A percentile compares a stretch with the other conserved stretches of the same genome.
Conservation (phyloP, 192 early-diverging fungal species). For the Umbelopsis vinacea region DNA sequence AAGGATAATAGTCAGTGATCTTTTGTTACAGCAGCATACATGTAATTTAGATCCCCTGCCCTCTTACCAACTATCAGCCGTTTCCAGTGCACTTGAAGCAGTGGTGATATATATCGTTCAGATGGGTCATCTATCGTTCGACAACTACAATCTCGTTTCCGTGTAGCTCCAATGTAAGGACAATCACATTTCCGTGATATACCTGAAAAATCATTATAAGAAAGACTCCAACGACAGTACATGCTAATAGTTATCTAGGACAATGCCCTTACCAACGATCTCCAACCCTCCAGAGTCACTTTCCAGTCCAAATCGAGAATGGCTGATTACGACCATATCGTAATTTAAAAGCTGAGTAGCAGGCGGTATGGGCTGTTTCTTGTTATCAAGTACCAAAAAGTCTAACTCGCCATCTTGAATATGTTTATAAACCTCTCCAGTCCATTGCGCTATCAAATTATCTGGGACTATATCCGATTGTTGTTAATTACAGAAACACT, state of each 20-base stretch:
- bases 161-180: slow-evolving; percentile 45
- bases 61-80: slow-evolving; percentile 66
- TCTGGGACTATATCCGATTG: slow-evolving; percentile 59
- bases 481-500: not conserved
- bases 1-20: not conserved
- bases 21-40: too few species aligned
- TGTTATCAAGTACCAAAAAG: slow-evolving; percentile 49
- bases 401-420: slow-evolving; percentile 52
- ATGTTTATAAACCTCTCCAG: slow-evolving; percentile 79
- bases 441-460: slow-evolving; percentile 78
- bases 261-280: slow-evolving; percentile 14
- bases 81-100: slow-evolving; percentile 77
- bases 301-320: slow-evolving; percentile 66
- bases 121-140: slow-evolving; percentile 26
- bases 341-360: slow-evolving; percentile 57
- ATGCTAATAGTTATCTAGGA: too few species aligned
- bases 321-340: slow-evolving; percentile 75
- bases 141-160: slow-evolving; percentile 31
- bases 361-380: slow-evolving; percentile 51
- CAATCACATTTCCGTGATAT: slow-evolving; percentile 38
- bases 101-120: slow-evolving; percentile 57
- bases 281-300: slow-evolving; percentile 47
- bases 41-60: too few species aligned
- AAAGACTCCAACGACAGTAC: too few species aligned
- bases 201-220: not conserved